Percentiles rank a stretch among this genome's conserved stretches.
Conservation (phyloP, 2,329 filamentous ascomycete species). For the Cucurbitaria berberidis region DNA sequence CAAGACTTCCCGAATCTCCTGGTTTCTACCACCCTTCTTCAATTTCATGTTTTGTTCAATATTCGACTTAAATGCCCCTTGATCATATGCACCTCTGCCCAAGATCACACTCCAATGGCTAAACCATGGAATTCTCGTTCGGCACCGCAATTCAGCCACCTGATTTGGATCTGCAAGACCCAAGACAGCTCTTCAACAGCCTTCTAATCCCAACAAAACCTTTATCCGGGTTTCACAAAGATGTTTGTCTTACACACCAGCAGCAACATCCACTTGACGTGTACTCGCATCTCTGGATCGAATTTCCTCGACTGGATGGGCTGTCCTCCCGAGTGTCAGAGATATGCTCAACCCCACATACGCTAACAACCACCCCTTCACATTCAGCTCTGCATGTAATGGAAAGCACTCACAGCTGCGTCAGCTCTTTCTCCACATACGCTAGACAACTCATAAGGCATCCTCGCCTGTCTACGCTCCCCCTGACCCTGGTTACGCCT, state of each 20-base stretch:
- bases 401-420: constrained; percentile 16
- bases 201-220: not conserved
- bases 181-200: not conserved
- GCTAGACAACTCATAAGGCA: constrained; percentile 35
- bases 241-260: not conserved
- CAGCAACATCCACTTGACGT: not conserved
- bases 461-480: constrained; percentile 9
- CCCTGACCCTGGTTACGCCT: not conserved
- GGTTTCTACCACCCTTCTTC: not conserved
- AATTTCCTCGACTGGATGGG: constrained; percentile 28
- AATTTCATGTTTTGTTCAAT: not conserved
- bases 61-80: not conserved
- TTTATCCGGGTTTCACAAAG: constrained; percentile 1
- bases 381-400: constrained; percentile 22
- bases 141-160: not conserved
- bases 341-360: constrained; percentile 35
- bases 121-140: not conserved
- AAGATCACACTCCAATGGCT: not conserved
- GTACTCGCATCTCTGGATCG: constrained; percentile 14
- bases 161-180: not conserved
- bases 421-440: constrained; percentile 37
- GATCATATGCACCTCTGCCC: not conserved
- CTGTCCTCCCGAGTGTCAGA: constrained; percentile 15
- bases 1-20: not conserved
- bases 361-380: constrained; percentile 28